These are phyloP conservation scores for Gentiana macrophylla DNA, from an alignment of 257 asterid species.

Conservation along the genomic window DNA sequence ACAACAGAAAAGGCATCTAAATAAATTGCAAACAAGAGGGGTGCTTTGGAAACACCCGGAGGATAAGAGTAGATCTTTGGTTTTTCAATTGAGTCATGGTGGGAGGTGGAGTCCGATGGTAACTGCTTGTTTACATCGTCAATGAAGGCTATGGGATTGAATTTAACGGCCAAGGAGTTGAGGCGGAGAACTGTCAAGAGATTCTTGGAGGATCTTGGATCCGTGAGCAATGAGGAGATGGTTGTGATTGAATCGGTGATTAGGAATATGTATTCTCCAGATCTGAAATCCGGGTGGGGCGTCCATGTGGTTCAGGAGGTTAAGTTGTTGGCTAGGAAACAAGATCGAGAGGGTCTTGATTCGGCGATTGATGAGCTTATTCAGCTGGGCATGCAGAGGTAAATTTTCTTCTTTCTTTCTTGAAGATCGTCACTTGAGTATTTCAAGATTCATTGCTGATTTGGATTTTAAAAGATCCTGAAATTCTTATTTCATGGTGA, in stretches of 20 bases:
- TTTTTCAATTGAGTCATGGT: slow-evolving; percentile 68
- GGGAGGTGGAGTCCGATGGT: slow-evolving; percentile 93
- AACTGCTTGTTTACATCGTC: slow-evolving; percentile 87
- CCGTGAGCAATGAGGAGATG: slow-evolving; percentile 44
- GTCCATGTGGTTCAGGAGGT: slow-evolving; percentile 91
- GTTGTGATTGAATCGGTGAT: slow-evolving; percentile 49
- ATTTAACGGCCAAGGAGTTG: slow-evolving; percentile 47
- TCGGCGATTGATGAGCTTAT: slow-evolving; percentile 66
- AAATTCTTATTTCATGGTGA: too few relatives aligned
- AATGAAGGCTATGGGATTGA: slow-evolving; percentile 40
- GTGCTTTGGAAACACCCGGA: slow-evolving; percentile 83
- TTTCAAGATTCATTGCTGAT: background rate
- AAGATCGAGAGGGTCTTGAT: slow-evolving; percentile 56
- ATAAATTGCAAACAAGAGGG: slow-evolving; percentile 55
- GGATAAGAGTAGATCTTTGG: slow-evolving; percentile 32
- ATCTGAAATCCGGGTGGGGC: slow-evolving; percentile 93
- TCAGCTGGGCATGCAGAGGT: slow-evolving; percentile 84
- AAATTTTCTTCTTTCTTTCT: slow-evolving; percentile 6
- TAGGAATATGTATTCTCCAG: slow-evolving; percentile 78
- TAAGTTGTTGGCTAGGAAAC: slow-evolving; percentile 62
- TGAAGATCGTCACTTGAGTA: background rate
- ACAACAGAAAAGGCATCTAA: slow-evolving; percentile 59
- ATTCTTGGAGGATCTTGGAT: slow-evolving; percentile 67
- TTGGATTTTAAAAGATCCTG: background rate
- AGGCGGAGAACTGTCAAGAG: slow-evolving; percentile 58